Evolutionary conservation across 352 stramenopile species (phyloP).

Genomic region (Phytophthora europaea): DNA sequence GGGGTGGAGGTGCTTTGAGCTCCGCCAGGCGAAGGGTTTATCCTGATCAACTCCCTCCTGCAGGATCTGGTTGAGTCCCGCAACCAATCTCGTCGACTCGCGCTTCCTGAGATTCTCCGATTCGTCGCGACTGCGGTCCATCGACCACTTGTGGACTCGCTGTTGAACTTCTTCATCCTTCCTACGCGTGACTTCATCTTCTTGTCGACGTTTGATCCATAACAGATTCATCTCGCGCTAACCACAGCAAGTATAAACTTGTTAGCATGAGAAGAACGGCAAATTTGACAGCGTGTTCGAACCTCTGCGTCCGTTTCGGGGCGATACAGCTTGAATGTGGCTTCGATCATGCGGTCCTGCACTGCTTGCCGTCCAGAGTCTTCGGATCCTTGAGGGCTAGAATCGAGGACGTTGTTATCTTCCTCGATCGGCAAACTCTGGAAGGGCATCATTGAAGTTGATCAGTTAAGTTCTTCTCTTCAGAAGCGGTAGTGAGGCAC

Average conservation of each 20-base stretch:
- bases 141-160: conserved; percentile 64
- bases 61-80: conserved; percentile 48
- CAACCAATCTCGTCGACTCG: conserved; percentile 69
- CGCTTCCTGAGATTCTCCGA: conserved; percentile 71
- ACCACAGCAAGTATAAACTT: neutral
- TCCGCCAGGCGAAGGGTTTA: conserved; percentile 31
- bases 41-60: conserved; percentile 31
- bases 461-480: neutral
- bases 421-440: conserved; percentile 19
- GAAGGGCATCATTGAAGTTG: neutral
- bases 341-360: conserved; percentile 46
- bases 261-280: neutral
- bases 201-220: conserved; percentile 63
- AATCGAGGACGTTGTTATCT: conserved; percentile 16
- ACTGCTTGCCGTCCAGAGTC: conserved; percentile 26
- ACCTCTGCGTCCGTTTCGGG: conserved; percentile 79
- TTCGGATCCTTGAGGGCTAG: conserved; percentile 16
- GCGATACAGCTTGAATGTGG: conserved; percentile 67
- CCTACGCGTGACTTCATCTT: conserved; percentile 51
- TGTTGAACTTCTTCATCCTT: conserved; percentile 65
- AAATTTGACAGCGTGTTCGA: neutral
- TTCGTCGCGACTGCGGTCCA: conserved; percentile 75
- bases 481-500: neutral
- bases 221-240: conserved; percentile 79
- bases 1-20: conserved; percentile 17